These are phyloP conservation scores for Xylariaceae sp. DNA, from an alignment of 2,329 filamentous ascomycete genomes.

Conservation along the genomic window DNA sequence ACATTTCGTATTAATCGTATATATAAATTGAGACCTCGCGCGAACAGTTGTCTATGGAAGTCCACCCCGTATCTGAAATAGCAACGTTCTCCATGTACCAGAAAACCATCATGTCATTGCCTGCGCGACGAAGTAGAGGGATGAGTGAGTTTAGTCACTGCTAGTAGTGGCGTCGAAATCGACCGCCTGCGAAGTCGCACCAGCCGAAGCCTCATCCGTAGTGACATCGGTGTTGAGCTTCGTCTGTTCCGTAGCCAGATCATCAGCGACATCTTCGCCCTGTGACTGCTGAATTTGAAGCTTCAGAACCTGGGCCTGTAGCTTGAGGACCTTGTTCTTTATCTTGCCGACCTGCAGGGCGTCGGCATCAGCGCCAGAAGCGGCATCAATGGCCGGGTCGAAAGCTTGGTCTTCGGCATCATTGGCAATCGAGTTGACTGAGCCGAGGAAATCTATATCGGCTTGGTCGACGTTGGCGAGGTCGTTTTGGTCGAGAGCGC, in stretches of 20 bases:
- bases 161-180: conserved; percentile 33
- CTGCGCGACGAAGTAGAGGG: too few species aligned
- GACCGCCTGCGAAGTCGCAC: conserved; percentile 40
- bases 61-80: too few species aligned
- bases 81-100: too few species aligned
- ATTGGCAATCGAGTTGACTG: conserved; percentile 50
- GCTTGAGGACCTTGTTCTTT: conserved; percentile 59
- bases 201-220: conserved; percentile 44
- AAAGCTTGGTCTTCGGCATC: conserved; percentile 50
- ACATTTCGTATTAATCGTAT: background rate
- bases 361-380: conserved; percentile 40
- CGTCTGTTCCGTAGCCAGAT: conserved; percentile 43
- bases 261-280: conserved; percentile 42
- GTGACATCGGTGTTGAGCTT: conserved; percentile 53
- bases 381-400: conserved; percentile 50
- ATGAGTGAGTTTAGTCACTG: conserved; percentile 12
- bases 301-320: conserved; percentile 48
- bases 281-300: conserved; percentile 49
- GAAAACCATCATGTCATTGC: too few species aligned
- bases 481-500: conserved; percentile 36
- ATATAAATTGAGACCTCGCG: conserved; percentile 13
- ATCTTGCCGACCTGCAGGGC: conserved; percentile 53
- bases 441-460: conserved; percentile 47
- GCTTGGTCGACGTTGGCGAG: conserved; percentile 40
- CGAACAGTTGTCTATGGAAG: too few species aligned